Evolutionary conservation across 208 protist species (phyloP), one percentile per base, ranked within the genome.

Genomic region (Acanthamoeba triangularis): DNA sequence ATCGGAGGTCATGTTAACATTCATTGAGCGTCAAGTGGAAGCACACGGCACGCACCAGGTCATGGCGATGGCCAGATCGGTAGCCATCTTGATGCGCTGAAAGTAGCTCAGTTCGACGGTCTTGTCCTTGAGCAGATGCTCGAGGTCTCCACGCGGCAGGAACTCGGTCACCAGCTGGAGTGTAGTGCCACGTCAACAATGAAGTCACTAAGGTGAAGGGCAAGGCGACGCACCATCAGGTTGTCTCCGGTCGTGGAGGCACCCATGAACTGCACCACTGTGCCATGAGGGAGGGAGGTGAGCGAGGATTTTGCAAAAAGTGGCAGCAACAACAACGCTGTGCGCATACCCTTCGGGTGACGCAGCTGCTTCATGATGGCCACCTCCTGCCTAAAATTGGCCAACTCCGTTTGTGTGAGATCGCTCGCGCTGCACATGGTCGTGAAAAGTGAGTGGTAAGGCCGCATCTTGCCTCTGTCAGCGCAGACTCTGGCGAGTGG

Each of bases 351-450:
- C 37, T 91, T 91, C 16, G 85, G 85, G 25, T 91, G 85, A 14
- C 85, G 28, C 37, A 91, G 56, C 85, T 91, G 52, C 56, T 69
- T 91, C 85, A 91, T 91, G 85, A 91, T 91, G 54, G 85, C 85
- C 13, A 91, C 85, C 56, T 91, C 85, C 20, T 72, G 85, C 33
- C 61, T 91, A 25, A 91, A 91, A 33, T 91, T 72, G 56, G 52
- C 85, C 56, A 91, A 41, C 85, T 63, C 61, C 1, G 52, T 20
- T 54, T 65, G 85, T 28, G 78, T 85, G 30, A 85, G 47, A 33
- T 85, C 78, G 47, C 44, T 59, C 47, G 78, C 78, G 47, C 78
- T 78, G 69, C 4, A 14, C 16, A 67, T 23, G 61, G 20, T 63
- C 56, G 23, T 2, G 56, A 63, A n/a, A n/a, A n/a, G n/a, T n/a